Evolutionary conservation across 1,139 yeast species (phyloP).

Genomic region (Chernovozyma aurita): DNA sequence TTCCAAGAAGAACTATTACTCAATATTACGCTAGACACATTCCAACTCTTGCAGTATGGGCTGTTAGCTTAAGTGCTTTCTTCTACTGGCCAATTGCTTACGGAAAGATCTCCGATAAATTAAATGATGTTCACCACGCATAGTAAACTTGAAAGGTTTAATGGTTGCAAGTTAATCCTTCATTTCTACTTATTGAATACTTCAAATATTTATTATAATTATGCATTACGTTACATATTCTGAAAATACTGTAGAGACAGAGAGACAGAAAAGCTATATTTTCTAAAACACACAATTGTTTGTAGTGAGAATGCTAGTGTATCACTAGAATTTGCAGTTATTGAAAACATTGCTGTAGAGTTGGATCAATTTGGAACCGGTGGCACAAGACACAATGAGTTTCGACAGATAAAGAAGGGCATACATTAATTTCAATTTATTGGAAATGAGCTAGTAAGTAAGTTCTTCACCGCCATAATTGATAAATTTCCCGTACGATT

Average conservation of each 20-base stretch:
- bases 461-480: slow-evolving; percentile 10
- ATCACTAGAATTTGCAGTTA: too few relatives aligned
- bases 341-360: too few relatives aligned
- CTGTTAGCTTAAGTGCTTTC: slow-evolving; percentile 24
- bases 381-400: too few relatives aligned
- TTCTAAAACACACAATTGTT: too few relatives aligned
- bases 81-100: slow-evolving; percentile 37
- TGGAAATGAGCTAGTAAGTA: too few relatives aligned
- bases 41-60: slow-evolving; percentile 32
- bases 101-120: slow-evolving; percentile 20
- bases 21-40: slow-evolving; percentile 27
- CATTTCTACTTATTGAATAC: too few relatives aligned
- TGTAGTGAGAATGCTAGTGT: too few relatives aligned
- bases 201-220: slow-evolving; percentile 1
- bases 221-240: slow-evolving; percentile 2
- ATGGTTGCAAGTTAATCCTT: background rate
- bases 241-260: too few relatives aligned
- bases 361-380: too few relatives aligned
- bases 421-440: too few relatives aligned
- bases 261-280: too few relatives aligned
- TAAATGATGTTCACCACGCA: slow-evolving; percentile 26
- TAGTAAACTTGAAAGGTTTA: slow-evolving; percentile 13
- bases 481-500: slow-evolving; percentile 10
- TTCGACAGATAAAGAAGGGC: too few relatives aligned
- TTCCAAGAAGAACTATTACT: slow-evolving; percentile 15